A percentile compares a stretch with the other conserved stretches of the same genome.
phyloP scores from a whole-genome alignment of 129 eudicot genomes.

The Ambrosia trifida region DNA sequence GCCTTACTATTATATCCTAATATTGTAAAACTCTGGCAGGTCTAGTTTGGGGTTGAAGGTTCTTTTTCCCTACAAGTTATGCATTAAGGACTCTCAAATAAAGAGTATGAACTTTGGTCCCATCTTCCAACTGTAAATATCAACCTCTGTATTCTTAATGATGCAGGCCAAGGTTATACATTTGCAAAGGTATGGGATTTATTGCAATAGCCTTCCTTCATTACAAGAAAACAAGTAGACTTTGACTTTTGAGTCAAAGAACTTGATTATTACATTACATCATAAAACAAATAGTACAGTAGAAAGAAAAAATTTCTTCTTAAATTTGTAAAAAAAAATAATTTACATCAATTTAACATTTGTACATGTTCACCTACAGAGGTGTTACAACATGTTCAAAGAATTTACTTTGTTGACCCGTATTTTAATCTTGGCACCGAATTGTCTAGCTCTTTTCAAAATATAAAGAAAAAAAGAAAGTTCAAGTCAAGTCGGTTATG shows the following conservation, averaged over 20 bases:
- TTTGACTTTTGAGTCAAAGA: slow-evolving; percentile 9
- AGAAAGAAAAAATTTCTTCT: slow-evolving; percentile 18
- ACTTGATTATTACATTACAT: slow-evolving; percentile 28
- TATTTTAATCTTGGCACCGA: slow-evolving; percentile 6
- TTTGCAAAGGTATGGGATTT: slow-evolving; percentile 5
- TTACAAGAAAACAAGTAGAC: background rate
- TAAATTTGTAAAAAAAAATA: slow-evolving; percentile 13
- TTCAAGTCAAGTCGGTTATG: slow-evolving; percentile 26
- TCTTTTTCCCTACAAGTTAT: background rate
- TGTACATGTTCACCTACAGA: slow-evolving; percentile 8
- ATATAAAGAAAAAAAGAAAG: background rate
- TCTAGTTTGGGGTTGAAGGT: background rate
- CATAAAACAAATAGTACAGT: slow-evolving; percentile 1
- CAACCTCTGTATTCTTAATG: background rate
- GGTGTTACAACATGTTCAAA: slow-evolving; percentile 26
- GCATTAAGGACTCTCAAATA: background rate
- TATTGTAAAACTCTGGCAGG: background rate
- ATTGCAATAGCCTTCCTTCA: background rate
- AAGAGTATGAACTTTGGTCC: background rate
- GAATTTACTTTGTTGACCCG: slow-evolving; percentile 7
- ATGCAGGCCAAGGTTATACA: background rate
- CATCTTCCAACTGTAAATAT: background rate
- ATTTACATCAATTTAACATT: slow-evolving; percentile 29
- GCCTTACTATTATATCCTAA: background rate
- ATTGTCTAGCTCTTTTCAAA: slow-evolving; percentile 11